Evolutionary conservation across 108 stramenopile genomes (phyloP), one percentile per base, ranked within the genome.

Genomic region (Schizochytrium sp.): DNA sequence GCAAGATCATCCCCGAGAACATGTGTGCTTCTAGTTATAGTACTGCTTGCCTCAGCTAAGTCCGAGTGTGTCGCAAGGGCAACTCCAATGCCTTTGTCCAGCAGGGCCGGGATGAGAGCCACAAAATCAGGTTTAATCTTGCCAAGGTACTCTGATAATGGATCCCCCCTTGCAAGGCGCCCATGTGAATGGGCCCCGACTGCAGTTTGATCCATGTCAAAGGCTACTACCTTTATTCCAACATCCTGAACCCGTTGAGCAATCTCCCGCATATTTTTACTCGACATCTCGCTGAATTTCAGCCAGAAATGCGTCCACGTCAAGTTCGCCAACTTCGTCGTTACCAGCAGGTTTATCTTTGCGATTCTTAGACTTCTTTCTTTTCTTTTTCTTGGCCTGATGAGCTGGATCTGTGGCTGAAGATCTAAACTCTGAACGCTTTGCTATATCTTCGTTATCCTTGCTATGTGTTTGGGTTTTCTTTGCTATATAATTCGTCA

Each of bases 201-300:
- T 8, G 76, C 76, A 0, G 76, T 83, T 28, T 83, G 76, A 28
- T 83, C 76, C 76, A 83, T 83, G 76, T 83, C 76, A 83, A 83
- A 83, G 44, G 64, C 64, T 28, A 69, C 64, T 5, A 69, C 64
- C 19, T 44, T 38, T 7, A 69, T 69, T 7, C 64, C 64, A 7
- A 44, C 64, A 15, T 15, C 12, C 19, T 38, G 28, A 38, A 69
- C 44, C 28, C 64, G 10, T 44, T 7, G 12, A 8, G 64, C 64
- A 15, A 69, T 44, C 40, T 28, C 44, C 28, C 42, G 3, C 3
- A 15, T 69, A 8, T 69, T 44, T 28, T 4, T 44, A 12, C 19
- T 69, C 19, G 64, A 38, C 64, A 69, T 69, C 64, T 3, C 28
- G 7, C 64, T 7, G 12, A 44, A 69, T 38, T 8, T 44, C 64